Evolutionary conservation across 306 rosid genomes (phyloP), one percentile per base, ranked within the genome.

Genomic region (Prunus dulcis): DNA sequence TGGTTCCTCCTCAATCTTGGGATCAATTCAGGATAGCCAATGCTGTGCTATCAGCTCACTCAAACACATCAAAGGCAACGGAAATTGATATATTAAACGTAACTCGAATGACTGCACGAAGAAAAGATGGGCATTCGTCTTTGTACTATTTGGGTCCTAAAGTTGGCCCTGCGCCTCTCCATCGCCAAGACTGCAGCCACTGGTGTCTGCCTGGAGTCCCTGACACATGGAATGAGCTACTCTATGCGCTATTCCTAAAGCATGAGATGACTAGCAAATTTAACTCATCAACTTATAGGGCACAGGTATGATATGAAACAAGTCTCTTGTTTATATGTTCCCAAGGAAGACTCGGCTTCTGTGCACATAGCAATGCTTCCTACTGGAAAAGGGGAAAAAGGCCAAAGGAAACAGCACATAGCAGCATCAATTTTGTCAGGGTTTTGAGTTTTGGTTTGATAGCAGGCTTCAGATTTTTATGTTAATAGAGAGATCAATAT

Each of bases 131-230:
- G 25, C 97, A 89, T 78, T 85, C 87, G 3, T 95, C 99, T 6
- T 52, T 90, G 17, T 92, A 92, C 75, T 95, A 92, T 85, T 57
- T 83, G 1, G 85, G 92, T 41, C 90, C 86, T 3, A 53, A 67
- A 1, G 60, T 43, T 12, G 88, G 90, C 12, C 84, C 91, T 0
- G 88, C 85, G 10, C 81, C 93, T 23, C 70, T 12, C 73, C 96
- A 71, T 71, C 92, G 93, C 30, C 97, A 92, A 86, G 99, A 90
- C 78, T 92, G 97, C 74, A 95, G 99, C 76, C 99, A 95, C 64
- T 95, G 98, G 97, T 92, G 97, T 80, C 86, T 92, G 11, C 99
- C 98, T 56, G 98, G 99, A 57, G 97, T 90, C 41, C 97, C 99
- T 10, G 97, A 95, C 72, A 61, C 90, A 56, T 89, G 97, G 99